Evolutionary conservation across 495 filamentous ascomycete genomes (phyloP).

Genomic region (Penicillium macrosclerotiorum): DNA sequence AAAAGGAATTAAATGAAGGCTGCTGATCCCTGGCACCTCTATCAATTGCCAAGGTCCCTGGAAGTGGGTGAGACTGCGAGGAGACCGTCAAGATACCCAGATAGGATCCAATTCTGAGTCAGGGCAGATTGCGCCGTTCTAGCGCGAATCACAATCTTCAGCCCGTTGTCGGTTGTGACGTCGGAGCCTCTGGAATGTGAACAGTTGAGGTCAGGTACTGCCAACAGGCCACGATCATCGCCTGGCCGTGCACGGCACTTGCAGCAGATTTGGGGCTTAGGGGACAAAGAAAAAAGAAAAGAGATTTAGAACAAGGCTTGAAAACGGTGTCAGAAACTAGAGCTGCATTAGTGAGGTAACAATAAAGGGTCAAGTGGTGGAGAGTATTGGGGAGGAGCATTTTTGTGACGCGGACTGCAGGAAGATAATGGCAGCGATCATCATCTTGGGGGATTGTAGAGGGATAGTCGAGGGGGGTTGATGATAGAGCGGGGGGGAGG

Average conservation of each 20-base stretch:
- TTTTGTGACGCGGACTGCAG: slow-evolving; percentile 37
- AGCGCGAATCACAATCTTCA: slow-evolving; percentile 14
- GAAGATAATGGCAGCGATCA: slow-evolving; percentile 14
- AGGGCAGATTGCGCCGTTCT: slow-evolving; percentile 9
- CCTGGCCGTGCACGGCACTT: not conserved
- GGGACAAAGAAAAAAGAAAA: slow-evolving; percentile 8
- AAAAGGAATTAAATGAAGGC: too few species aligned
- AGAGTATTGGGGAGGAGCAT: too few species aligned
- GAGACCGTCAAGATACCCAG: too few species aligned
- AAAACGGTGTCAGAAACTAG: slow-evolving; percentile 3
- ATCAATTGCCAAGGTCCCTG: too few species aligned
- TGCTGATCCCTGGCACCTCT: too few species aligned
- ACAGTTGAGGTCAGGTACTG: slow-evolving; percentile 10
- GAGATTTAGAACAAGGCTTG: too few species aligned
- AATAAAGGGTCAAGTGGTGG: slow-evolving; percentile 10
- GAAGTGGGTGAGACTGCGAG: too few species aligned
- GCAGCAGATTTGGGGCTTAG: slow-evolving; percentile 1
- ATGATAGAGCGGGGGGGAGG: not conserved
- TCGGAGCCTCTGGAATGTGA: slow-evolving; percentile 16
- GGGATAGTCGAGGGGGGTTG: not conserved
- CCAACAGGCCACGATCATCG: slow-evolving; percentile 12
- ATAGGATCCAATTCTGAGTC: too few species aligned
- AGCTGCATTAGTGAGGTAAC: slow-evolving; percentile 18
- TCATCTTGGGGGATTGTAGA: not conserved
- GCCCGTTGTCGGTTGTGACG: slow-evolving; percentile 18